Conservation (phyloP, 352 stramenopile species). For the Blastocystis sp. region DNA sequence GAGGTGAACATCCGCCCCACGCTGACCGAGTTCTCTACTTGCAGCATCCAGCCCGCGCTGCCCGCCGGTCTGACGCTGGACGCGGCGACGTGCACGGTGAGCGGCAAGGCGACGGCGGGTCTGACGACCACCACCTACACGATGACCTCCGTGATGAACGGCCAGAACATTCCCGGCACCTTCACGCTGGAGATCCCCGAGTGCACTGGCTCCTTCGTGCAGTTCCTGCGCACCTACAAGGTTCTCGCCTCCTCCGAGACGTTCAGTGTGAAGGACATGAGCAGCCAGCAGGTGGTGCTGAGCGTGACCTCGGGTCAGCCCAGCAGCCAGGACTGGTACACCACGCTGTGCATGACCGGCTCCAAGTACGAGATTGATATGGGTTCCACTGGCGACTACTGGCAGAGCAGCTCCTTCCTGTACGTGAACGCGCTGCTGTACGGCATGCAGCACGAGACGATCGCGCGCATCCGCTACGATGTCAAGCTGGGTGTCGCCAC, state of each 20-base stretch:
- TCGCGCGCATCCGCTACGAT: conserved; percentile 6
- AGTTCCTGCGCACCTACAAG: conserved; percentile 16
- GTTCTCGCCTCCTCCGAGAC: background rate
- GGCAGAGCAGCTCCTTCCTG: background rate
- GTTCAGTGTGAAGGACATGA: conserved; percentile 3
- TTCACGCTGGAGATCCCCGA: conserved; percentile 26
- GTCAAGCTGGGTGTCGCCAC: background rate
- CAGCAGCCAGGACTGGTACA: background rate
- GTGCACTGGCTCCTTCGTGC: conserved; percentile 15
- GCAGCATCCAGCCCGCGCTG: background rate
- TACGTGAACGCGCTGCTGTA: conserved; percentile 19
- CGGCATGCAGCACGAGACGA: background rate
- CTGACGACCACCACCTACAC: conserved; percentile 17
- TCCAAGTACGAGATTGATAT: conserved; percentile 12
- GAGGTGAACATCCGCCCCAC: background rate
- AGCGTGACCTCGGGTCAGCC: conserved; percentile 7
- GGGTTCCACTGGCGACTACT: background rate
- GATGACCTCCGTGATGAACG: background rate
- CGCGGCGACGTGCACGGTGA: conserved; percentile 12
- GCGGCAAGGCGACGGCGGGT: background rate
- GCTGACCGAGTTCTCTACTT: background rate
- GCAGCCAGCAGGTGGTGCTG: background rate
- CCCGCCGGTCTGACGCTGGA: conserved; percentile 9
- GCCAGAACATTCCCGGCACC: background rate
- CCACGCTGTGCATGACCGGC: background rate